Conservation (phyloP, 768 basidiomycete genomes). For the Suillus placidus region DNA sequence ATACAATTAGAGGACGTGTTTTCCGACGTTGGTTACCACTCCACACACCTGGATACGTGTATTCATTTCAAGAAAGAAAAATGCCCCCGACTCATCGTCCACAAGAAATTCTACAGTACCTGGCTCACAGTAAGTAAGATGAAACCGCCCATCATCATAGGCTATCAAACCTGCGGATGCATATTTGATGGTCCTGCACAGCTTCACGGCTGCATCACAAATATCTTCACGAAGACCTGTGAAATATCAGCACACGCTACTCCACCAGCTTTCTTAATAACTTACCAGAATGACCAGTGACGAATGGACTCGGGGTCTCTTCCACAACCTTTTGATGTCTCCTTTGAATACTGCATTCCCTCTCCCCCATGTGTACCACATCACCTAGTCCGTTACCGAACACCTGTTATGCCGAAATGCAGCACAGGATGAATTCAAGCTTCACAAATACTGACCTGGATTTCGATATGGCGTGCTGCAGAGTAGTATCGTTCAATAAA, state of each 20-base stretch:
- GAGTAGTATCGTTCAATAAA: slow-evolving; percentile 64
- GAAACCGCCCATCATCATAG: neutral
- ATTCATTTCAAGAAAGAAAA: slow-evolving; percentile 77
- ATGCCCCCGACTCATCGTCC: slow-evolving; percentile 50
- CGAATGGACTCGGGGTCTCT: slow-evolving; percentile 66
- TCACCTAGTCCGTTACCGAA: slow-evolving; percentile 66
- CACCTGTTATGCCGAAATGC: slow-evolving; percentile 41
- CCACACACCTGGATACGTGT: slow-evolving; percentile 56
- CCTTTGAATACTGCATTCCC: slow-evolving; percentile 71
- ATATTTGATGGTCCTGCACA: slow-evolving; percentile 55
- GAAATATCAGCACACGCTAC: neutral
- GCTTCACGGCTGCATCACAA: slow-evolving; percentile 53
- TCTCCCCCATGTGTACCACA: slow-evolving; percentile 66
- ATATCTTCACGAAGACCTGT: slow-evolving; percentile 49
- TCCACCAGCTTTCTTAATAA: neutral
- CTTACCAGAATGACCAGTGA: slow-evolving; percentile 47
- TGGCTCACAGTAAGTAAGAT: slow-evolving; percentile 18
- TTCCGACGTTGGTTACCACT: neutral
- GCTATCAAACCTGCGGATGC: slow-evolving; percentile 52
- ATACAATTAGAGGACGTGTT: slow-evolving; percentile 5
- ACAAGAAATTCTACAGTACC: slow-evolving; percentile 74
- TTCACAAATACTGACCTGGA: slow-evolving; percentile 48
- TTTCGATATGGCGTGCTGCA: slow-evolving; percentile 62
- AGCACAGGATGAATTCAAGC: neutral
- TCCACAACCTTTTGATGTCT: slow-evolving; percentile 77